Evolutionary conservation across 805 yeast genomes (phyloP), one percentile per base, ranked within the genome.

Genomic region (Saccharomycopsis synnaedendra): DNA sequence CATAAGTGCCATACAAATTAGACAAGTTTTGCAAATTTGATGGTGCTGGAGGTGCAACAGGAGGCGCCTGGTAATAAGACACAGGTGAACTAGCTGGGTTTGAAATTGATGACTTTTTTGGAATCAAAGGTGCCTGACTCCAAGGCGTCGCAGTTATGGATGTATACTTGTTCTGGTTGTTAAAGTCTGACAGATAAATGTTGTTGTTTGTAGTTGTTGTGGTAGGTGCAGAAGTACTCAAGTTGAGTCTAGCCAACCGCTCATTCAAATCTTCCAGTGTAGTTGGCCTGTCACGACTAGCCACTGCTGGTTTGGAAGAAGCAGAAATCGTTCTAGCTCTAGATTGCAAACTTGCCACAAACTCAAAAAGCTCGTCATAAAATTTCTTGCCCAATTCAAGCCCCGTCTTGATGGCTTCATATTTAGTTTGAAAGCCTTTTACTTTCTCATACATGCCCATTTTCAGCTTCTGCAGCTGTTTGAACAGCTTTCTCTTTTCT

Each of bases 371-470:
- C 51, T 76, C 73, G 5, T 65, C 63, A 61, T 90, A 90, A 58
- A 86, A 85, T 7, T 64, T 70, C 6, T 64, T 56, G 0, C 95
- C 95, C 54, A 76, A 79, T 10, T 65, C 62, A 47, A 76, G 60
- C 4, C 94, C 95, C 5, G 66, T 71, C 36, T 68, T 68, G 80
- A 89, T 87, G 19, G 66, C 64, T 5, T 72, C 68, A 55, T 71
- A 74, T 1, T 87, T 80, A 5, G 64, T 60, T 45, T 72, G 61
- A 48, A 74, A 66, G 42, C 67, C 65, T 4, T 64, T 67, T 43
- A 70, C 70, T 55, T 67, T 63, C 34, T 56, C 59, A 8, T 57
- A 64, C 58, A 62, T 55, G 47, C 55, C 57, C 45, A 57, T 61
- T 63, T 60, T 59, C 61, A 55, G 54, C 51, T 57, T 58, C 51